Evolutionary conservation across 1,139 yeast species (phyloP).

Genomic region (Kodamaea suecica): DNA sequence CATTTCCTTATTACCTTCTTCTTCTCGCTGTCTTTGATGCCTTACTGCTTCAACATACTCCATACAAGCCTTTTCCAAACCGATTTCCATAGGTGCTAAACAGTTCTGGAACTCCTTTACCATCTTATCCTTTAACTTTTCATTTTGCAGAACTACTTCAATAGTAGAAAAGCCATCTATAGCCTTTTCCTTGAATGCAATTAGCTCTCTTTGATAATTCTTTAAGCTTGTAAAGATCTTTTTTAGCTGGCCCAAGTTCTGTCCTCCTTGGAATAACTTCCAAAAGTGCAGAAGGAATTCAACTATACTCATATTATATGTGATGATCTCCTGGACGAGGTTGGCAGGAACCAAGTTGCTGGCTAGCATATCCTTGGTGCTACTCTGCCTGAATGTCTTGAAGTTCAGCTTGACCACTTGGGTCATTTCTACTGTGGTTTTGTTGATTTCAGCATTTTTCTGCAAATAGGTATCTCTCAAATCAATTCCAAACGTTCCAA

Average conservation of each 20-base stretch:
- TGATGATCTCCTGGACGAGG: slow-evolving; percentile 34
- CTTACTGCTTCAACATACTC: slow-evolving; percentile 32
- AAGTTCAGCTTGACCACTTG: slow-evolving; percentile 55
- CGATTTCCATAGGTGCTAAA: slow-evolving; percentile 25
- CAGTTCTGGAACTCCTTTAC: slow-evolving; percentile 32
- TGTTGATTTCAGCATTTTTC: slow-evolving; percentile 39
- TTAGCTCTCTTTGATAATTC: slow-evolving; percentile 23
- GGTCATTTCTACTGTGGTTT: slow-evolving; percentile 49
- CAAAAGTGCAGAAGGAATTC: slow-evolving; percentile 48
- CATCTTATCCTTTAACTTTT: slow-evolving; percentile 34
- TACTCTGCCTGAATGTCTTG: slow-evolving; percentile 37
- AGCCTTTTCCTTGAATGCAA: slow-evolving; percentile 14
- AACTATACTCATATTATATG: slow-evolving; percentile 37
- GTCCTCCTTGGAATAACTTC: slow-evolving; percentile 36
- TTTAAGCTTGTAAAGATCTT: slow-evolving; percentile 37
- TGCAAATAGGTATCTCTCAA: slow-evolving; percentile 39
- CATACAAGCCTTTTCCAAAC: slow-evolving; percentile 31
- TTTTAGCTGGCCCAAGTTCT: slow-evolving; percentile 39
- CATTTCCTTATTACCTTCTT: slow-evolving; percentile 6
- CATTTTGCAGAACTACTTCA: slow-evolving; percentile 21
- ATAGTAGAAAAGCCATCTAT: slow-evolving; percentile 9
- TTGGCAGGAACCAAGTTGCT: slow-evolving; percentile 26
- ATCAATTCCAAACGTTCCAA: slow-evolving; percentile 29
- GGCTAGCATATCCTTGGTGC: slow-evolving; percentile 16
- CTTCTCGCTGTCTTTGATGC: slow-evolving; percentile 12